A percentile compares a stretch with the other conserved stretches of the same genome.
Evolutionary conservation across 306 rosid species (phyloP).

Genomic region (Prunus fruticosa): DNA sequence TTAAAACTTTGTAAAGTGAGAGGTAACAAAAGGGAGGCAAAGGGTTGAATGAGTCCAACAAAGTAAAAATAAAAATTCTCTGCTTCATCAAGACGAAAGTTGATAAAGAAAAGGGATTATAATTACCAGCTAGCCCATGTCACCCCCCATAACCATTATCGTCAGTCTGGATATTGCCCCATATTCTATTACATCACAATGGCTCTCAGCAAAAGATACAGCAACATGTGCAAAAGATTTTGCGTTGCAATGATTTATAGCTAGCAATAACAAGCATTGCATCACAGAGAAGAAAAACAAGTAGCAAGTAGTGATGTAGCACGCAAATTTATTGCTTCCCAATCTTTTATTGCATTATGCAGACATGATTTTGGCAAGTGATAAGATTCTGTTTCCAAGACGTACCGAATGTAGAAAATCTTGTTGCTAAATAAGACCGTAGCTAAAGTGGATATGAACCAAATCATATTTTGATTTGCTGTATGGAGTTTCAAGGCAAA

Average conservation of each 20-base stretch:
- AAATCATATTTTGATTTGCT: too few relatives aligned
- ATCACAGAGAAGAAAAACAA: neutral
- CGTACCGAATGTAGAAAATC: too few relatives aligned
- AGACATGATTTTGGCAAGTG: neutral
- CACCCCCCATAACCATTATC: constrained; percentile 8
- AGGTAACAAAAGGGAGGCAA: too few relatives aligned
- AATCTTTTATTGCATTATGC: neutral
- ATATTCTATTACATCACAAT: neutral
- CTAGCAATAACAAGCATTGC: neutral
- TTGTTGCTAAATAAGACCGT: too few relatives aligned
- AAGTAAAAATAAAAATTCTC: neutral
- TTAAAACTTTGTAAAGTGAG: too few relatives aligned
- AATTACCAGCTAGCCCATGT: neutral
- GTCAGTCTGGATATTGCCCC: neutral
- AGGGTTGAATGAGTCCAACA: constrained; percentile 1
- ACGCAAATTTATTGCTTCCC: too few relatives aligned
- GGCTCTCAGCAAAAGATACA: neutral
- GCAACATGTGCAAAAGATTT: neutral
- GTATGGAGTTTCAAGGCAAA: too few relatives aligned
- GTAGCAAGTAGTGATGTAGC: too few relatives aligned
- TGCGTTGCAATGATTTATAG: neutral
- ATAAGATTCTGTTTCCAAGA: neutral
- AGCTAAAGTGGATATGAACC: too few relatives aligned
- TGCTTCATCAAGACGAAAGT: neutral
- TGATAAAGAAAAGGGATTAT: neutral